A percentile compares a stretch with the other conserved stretches of the same genome.
Evolutionary conservation across 2,329 filamentous ascomycete species (phyloP).

Genomic region (Penicillium sp.): DNA sequence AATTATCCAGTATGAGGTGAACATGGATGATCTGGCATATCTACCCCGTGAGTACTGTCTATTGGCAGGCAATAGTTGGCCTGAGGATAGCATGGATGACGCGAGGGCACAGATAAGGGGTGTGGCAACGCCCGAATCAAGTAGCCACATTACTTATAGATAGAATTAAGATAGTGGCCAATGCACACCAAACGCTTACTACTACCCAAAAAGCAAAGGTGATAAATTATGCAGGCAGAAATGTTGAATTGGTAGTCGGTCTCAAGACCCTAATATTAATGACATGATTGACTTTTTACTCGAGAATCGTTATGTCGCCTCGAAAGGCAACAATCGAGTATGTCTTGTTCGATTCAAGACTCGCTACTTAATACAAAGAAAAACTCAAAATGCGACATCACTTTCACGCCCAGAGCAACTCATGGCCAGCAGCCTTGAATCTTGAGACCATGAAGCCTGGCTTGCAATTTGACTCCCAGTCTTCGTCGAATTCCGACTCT

Average conservation of each 20-base stretch:
- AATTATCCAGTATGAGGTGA: no score
- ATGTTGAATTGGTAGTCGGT: neutral
- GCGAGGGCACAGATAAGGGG: no score
- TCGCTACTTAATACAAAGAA: neutral
- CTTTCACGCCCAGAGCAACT: constrained; percentile 1
- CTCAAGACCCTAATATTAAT: neutral
- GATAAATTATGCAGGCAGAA: neutral
- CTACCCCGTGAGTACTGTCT: no score
- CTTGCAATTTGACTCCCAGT: constrained; percentile 15
- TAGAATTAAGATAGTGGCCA: no score
- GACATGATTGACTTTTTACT: neutral
- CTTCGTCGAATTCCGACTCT: constrained; percentile 8
- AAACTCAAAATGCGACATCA: neutral
- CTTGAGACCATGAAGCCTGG: constrained; percentile 13
- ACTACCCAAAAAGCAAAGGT: no score
- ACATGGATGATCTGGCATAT: no score
- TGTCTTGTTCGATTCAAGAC: neutral
- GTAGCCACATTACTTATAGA: no score
- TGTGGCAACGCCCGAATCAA: no score
- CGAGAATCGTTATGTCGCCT: neutral
- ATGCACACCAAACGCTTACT: no score
- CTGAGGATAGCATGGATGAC: no score
- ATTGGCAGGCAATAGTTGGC: no score
- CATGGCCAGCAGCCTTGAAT: constrained; percentile 9
- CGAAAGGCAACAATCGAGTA: neutral